Evolutionary conservation across 306 rosid species (phyloP), one percentile per base, ranked within the genome.

Genomic region (Gastrolobium villosum): DNA sequence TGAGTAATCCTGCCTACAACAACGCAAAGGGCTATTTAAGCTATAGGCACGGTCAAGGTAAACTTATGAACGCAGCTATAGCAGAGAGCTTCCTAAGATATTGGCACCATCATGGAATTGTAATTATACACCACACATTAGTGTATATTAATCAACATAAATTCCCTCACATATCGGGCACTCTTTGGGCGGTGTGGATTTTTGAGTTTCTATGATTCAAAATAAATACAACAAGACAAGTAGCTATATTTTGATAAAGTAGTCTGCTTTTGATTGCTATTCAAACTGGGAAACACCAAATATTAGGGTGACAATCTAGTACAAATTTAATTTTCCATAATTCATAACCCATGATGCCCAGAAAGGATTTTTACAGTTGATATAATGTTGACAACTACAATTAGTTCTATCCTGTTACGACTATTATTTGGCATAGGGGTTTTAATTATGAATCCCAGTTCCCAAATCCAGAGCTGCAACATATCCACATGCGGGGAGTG

Each of bases 291-390:
- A 64, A 40, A 15, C 70, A 68, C 4, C 4, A 35, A 6, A 48
- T 1, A 66, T 30, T 5, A 48, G 40, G 9, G 5, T 6, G 59
- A 52, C 26, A 53, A 70, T 52, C 49, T 36, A 14, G 50, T 70
- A 3, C 34, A 52, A 5, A 11, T 14, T 14, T 69, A 3, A 50
- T 44, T 15, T 50, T 71, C 50, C 53, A 9, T 70, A 37, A 15
- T 69, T 52, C 36, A 35, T 50, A 8, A 45, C 34, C 36, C n/a
- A 72, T 28, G 54, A 56, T 72, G 41, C 55, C 49, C 31, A 20
- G 32, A 64, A 56, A 72, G 65, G 66, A 55, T 37, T 11, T 40
- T 5, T 26, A 55, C 9, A 52, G 10, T 10, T 5, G n/a, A 15
- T 54, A 31, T 65, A 10, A 59, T 32, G 41, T 34, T 60, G 65